Conservation (phyloP, 2,329 filamentous ascomycete species). For the Colletotrichum sansevieriae region DNA sequence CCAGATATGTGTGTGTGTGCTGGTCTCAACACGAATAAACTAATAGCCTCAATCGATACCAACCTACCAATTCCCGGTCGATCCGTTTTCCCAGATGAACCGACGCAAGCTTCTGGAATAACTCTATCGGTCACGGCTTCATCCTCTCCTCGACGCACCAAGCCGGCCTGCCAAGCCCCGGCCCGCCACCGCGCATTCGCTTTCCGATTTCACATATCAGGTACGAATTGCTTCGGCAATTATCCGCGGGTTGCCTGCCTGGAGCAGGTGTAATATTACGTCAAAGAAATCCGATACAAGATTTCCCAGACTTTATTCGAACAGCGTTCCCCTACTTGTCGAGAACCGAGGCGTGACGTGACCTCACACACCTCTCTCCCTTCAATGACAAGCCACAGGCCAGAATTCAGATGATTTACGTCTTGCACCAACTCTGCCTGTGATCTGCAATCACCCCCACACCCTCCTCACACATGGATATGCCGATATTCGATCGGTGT, state of each 20-base stretch:
- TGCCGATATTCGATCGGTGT: background rate
- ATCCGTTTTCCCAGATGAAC: background rate
- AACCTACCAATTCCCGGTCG: too few species aligned
- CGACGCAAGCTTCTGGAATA: slow-evolving; percentile 21
- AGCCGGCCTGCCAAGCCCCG: slow-evolving; percentile 14
- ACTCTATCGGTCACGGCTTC: slow-evolving; percentile 4
- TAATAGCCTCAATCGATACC: too few species aligned
- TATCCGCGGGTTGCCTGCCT: too few species aligned
- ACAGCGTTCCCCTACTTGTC: background rate
- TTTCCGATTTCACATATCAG: too few species aligned
- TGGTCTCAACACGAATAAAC: too few species aligned
- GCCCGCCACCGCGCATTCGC: background rate
- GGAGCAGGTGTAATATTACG: too few species aligned
- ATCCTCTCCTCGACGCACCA: background rate
- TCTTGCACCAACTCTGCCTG: slow-evolving; percentile 14
- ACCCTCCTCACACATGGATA: background rate
- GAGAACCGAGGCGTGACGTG: background rate
- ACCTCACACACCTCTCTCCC: background rate
- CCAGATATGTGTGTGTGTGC: too few species aligned
- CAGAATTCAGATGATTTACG: slow-evolving; percentile 36
- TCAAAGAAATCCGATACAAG: too few species aligned
- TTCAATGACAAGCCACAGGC: slow-evolving; percentile 14
- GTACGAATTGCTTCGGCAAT: background rate
- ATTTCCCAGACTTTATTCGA: background rate
- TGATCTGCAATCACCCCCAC: background rate